Evolutionary conservation across 2,329 filamentous ascomycete genomes (phyloP), one percentile per base, ranked within the genome.

Genomic region (Paecilomyces dactylethromorphus): DNA sequence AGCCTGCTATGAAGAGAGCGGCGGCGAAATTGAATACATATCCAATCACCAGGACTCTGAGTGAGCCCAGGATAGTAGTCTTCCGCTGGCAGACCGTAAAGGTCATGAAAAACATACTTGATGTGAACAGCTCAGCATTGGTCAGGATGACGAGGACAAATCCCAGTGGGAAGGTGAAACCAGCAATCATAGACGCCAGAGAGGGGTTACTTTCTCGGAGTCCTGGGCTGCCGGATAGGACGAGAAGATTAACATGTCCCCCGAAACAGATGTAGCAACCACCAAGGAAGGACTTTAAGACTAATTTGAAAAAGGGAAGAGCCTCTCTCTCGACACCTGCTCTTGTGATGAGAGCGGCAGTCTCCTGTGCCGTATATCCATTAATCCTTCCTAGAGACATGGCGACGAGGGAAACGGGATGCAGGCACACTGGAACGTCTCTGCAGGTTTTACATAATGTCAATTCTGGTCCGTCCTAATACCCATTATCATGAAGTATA

Each of bases 251-350:
- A 26, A 51, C 32, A 15, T 56, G 39, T 12, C 5, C 57, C 3
- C 57, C 57, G 15, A 59, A 24, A 11, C 53, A 10, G 26, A 59
- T 59, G 24, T 56, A 59, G 45, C 33, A 54, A 13, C 57, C 57
- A 10, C 53, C 57, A 4, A 56, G 29, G 53, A 59, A 59, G 35
- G 33, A n/a, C 35, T 59, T 59, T 13, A 59, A 18, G 29, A 55
- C 35, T 22, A 56, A 29, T 8, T 50, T 24, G 4, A 24, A n/a
- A 21, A 45, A 56, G 3, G 53, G 39, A 32, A 59, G 39, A 15
- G 53, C 50, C 22, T 54, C 57, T 39, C 55, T 50, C 21, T 45
- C 51, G 21, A 45, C 32, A 15, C 52, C 56, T 12, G 56, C 56
- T 22, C 33, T 6, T 13, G 56, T 32, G 32, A 58, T 26, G 8